Conservation (phyloP, 2,329 filamentous ascomycete species). For the Ophiostoma sp. region DNA sequence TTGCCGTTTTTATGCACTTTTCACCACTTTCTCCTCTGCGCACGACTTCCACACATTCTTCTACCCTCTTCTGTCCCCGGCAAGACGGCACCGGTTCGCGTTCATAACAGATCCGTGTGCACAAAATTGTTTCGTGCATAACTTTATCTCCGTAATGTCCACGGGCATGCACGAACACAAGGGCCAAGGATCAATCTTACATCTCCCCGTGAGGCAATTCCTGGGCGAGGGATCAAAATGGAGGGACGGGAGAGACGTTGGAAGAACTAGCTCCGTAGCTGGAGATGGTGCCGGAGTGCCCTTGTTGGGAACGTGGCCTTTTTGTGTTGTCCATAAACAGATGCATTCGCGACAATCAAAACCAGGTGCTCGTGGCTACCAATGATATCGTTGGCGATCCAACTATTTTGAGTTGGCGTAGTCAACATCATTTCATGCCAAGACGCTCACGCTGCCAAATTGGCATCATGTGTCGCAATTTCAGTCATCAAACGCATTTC, state of each 20-base stretch:
- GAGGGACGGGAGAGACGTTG: neutral
- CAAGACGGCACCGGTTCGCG: neutral
- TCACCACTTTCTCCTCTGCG: neutral
- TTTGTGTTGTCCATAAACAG: neutral
- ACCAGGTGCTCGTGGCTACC: neutral
- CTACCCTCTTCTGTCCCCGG: neutral
- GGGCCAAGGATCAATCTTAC: neutral
- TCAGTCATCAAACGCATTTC: too few relatives aligned
- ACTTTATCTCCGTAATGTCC: neutral
- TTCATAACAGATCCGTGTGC: neutral
- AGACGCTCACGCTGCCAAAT: neutral
- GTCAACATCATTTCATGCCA: neutral
- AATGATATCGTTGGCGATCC: neutral
- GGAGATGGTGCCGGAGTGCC: neutral
- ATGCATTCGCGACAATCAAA: neutral
- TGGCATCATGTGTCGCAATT: too few relatives aligned
- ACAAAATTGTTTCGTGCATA: constrained; percentile 6
- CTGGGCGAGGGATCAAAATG: neutral
- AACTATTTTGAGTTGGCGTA: neutral
- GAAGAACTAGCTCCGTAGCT: neutral
- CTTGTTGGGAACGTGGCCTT: neutral
- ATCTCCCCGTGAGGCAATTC: neutral
- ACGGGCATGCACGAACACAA: neutral
- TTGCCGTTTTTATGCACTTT: neutral
- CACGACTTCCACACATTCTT: neutral